A percentile compares a stretch with the other conserved stretches of the same genome.
These are phyloP conservation scores for Fusarium incarnatum DNA, from an alignment of 2,329 filamentous ascomycete species.

Conservation along the genomic window DNA sequence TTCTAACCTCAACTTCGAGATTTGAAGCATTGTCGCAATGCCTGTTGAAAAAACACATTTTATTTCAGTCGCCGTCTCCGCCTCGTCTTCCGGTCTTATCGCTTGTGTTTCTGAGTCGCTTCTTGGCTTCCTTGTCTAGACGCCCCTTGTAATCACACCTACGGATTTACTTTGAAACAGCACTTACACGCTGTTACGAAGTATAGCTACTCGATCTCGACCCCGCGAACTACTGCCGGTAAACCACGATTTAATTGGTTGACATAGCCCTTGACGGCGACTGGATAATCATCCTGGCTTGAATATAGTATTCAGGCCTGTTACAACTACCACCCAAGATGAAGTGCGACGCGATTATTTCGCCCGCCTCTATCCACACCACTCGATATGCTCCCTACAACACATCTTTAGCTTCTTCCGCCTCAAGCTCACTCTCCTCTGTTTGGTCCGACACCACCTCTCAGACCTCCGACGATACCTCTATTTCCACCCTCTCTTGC, in stretches of 20 bases:
- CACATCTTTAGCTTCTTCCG: constrained; percentile 77
- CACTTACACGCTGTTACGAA: constrained; percentile 55
- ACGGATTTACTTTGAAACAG: constrained; percentile 55
- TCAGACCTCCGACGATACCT: constrained; percentile 76
- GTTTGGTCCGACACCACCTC: constrained; percentile 80
- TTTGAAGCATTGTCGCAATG: constrained; percentile 63
- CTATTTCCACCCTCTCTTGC: constrained; percentile 70
- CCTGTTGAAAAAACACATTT: constrained; percentile 63
- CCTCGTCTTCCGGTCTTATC: constrained; percentile 70
- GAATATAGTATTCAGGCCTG: constrained; percentile 47
- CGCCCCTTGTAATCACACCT: constrained; percentile 55
- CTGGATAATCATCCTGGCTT: constrained; percentile 59
- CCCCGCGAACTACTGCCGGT: constrained; percentile 50
- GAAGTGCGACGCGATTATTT: constrained; percentile 65
- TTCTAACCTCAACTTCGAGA: constrained; percentile 42
- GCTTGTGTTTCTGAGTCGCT: constrained; percentile 63
- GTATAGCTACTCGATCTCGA: constrained; percentile 54
- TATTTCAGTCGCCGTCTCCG: constrained; percentile 73
- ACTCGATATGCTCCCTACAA: constrained; percentile 71
- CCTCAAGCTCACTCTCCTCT: constrained; percentile 80
- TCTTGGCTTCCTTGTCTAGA: constrained; percentile 58
- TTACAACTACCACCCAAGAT: constrained; percentile 63
- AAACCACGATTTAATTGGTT: constrained; percentile 60
- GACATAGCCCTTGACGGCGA: constrained; percentile 65
- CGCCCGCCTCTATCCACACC: constrained; percentile 62